Conservation (phyloP, 768 basidiomycete genomes). For the Jaapia argillacea region DNA sequence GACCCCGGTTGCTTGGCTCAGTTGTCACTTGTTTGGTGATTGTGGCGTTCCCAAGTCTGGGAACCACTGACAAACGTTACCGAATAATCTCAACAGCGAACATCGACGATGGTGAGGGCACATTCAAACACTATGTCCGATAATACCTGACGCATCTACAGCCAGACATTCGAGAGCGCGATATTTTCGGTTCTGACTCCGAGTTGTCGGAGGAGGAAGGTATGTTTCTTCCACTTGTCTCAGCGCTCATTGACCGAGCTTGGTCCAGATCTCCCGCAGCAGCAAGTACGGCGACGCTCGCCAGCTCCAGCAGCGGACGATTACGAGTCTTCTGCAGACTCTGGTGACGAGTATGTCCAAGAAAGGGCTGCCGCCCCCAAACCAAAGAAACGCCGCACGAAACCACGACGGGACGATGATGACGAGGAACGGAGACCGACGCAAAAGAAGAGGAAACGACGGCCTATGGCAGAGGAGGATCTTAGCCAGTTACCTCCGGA, state of each 20-base stretch:
- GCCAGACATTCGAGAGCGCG: conserved; percentile 36
- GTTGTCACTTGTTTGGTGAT: too few relatives aligned
- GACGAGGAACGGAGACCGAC: conserved; percentile 17
- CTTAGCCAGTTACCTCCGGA: conserved; percentile 64
- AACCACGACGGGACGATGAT: conserved; percentile 18
- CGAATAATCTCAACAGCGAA: too few relatives aligned
- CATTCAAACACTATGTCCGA: too few relatives aligned
- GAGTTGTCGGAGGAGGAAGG: conserved; percentile 76
- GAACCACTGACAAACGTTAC: too few relatives aligned
- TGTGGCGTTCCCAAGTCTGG: too few relatives aligned
- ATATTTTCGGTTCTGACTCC: conserved; percentile 78
- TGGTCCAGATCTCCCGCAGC: conserved; percentile 30
- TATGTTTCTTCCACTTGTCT: conserved; percentile 12
- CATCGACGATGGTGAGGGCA: too few relatives aligned
- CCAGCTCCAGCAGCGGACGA: conserved; percentile 23
- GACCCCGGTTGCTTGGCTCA: too few relatives aligned
- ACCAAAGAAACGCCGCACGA: conserved; percentile 18
- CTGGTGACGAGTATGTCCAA: conserved; percentile 10
- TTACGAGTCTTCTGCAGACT: conserved; percentile 28
- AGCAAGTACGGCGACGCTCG: conserved; percentile 26
- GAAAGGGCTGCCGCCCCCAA: conserved; percentile 16
- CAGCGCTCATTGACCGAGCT: conserved; percentile 3
- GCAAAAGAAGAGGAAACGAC: conserved; percentile 48
- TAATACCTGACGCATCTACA: too few relatives aligned
- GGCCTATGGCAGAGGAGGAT: conserved; percentile 51